Evolutionary conservation across 108 stramenopile genomes (phyloP).

Genomic region (Cylindrotheca fusiformis): DNA sequence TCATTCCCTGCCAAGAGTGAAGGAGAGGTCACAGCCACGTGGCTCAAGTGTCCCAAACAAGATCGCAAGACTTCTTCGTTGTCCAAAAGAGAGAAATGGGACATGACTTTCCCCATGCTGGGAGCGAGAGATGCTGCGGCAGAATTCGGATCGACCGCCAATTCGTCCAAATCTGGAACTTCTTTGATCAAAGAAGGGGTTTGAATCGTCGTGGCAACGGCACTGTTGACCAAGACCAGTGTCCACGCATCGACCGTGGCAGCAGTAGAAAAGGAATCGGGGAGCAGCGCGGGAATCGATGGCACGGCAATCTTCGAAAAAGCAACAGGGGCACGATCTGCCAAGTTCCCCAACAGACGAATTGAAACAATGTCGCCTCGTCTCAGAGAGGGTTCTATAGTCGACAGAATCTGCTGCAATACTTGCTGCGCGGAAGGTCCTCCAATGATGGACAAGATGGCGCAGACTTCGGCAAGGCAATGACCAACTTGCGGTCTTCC

Average conservation of each 20-base stretch:
- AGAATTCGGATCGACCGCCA: conserved; percentile 28
- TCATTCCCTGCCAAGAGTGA: conserved; percentile 53
- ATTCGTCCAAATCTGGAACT: conserved; percentile 20
- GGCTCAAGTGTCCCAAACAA: conserved; percentile 19
- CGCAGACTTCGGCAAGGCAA: conserved; percentile 59
- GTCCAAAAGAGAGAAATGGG: conserved; percentile 14
- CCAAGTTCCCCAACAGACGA: conserved; percentile 43
- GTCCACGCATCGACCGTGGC: conserved; percentile 29
- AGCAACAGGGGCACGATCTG: conserved; percentile 54
- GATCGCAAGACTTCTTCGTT: conserved; percentile 2
- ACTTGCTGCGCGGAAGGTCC: conserved; percentile 11
- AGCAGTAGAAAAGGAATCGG: conserved; percentile 12
- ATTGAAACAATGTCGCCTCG: conserved; percentile 28
- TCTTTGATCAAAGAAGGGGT: not conserved
- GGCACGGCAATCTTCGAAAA: conserved; percentile 28
- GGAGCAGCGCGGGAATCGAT: conserved; percentile 1
- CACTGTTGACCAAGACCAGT: conserved; percentile 41
- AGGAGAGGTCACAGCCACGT: conserved; percentile 37
- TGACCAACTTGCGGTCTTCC: conserved; percentile 33
- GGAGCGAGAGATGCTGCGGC: conserved; percentile 30
- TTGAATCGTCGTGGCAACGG: conserved; percentile 36
- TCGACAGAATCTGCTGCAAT: conserved; percentile 16
- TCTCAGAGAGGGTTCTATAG: conserved; percentile 3
- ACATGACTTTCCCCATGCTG: too few species aligned
- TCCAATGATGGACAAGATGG: conserved; percentile 15